Percentiles rank a stretch among this genome's conserved stretches.
Evolutionary conservation across 768 basidiomycete species (phyloP).

Genomic region (Piloderma croceum): DNA sequence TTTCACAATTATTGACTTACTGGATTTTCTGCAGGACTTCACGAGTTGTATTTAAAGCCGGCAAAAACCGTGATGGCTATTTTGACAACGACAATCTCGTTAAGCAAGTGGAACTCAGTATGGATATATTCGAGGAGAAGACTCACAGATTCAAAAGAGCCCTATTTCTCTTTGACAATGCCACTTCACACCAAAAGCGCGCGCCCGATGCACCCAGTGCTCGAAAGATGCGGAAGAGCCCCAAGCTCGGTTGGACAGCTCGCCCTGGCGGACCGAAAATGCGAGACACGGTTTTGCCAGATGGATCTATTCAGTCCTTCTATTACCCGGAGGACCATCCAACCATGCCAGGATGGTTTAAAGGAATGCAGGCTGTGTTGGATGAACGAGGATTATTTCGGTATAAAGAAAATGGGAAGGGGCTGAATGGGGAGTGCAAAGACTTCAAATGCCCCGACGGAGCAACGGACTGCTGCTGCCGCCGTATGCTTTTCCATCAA

Average conservation of each 20-base stretch:
- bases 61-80: constrained; percentile 16
- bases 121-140: constrained; percentile 18
- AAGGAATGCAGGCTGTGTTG: constrained; percentile 16
- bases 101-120: constrained; percentile 11
- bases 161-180: constrained; percentile 15
- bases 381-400: too few relatives aligned
- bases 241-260: too few relatives aligned
- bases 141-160: constrained; percentile 1
- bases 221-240: too few relatives aligned
- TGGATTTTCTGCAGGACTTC: neutral
- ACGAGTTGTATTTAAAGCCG: constrained; percentile 10
- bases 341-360: constrained; percentile 14
- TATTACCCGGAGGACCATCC: constrained; percentile 15
- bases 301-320: constrained; percentile 3
- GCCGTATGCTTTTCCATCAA: constrained; percentile 13
- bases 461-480: constrained; percentile 16
- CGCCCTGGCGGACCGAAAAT: too few relatives aligned
- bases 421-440: too few relatives aligned
- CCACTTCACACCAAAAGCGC: constrained; percentile 6
- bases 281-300: too few relatives aligned
- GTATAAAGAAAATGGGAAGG: too few relatives aligned
- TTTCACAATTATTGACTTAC: too few relatives aligned
- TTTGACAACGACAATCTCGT: constrained; percentile 13
- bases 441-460: constrained; percentile 21
- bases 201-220: too few relatives aligned